phyloP scores from a whole-genome alignment of 176 grass and related monocot genomes.

The Dendrocalamus sinicus region DNA sequence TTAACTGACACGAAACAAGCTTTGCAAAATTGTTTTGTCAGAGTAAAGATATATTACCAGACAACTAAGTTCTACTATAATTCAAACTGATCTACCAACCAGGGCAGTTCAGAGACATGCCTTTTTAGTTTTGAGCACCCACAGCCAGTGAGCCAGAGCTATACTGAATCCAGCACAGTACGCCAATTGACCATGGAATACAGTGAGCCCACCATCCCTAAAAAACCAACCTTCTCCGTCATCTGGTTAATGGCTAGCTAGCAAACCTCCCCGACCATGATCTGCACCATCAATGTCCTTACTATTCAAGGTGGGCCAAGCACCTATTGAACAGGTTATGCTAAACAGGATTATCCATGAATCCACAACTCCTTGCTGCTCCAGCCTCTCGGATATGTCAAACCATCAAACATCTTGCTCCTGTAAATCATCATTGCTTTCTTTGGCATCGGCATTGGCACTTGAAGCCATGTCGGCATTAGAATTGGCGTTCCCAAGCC shows the following conservation, averaged over 20 bases:
- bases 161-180: neutral
- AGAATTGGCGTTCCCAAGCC: slow-evolving; percentile 55
- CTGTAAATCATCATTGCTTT: neutral
- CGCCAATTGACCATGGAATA: neutral
- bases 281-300: neutral
- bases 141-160: neutral
- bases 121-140: slow-evolving; percentile 4
- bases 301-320: neutral
- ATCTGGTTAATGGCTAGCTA: neutral
- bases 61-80: neutral
- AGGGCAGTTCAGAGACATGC: neutral
- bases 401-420: slow-evolving; percentile 31
- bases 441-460: neutral
- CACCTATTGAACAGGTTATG: neutral
- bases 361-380: neutral
- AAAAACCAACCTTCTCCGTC: neutral
- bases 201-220: neutral
- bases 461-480: slow-evolving; percentile 31
- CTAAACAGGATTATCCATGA: slow-evolving; percentile 8
- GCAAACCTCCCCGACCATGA: neutral
- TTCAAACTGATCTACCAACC: neutral
- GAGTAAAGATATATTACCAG: neutral
- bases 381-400: neutral
- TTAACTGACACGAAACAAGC: neutral
- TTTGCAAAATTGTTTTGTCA: neutral